Evolutionary conservation across 2,329 filamentous ascomycete genomes (phyloP).

Genomic region (Phialophora macrospora): DNA sequence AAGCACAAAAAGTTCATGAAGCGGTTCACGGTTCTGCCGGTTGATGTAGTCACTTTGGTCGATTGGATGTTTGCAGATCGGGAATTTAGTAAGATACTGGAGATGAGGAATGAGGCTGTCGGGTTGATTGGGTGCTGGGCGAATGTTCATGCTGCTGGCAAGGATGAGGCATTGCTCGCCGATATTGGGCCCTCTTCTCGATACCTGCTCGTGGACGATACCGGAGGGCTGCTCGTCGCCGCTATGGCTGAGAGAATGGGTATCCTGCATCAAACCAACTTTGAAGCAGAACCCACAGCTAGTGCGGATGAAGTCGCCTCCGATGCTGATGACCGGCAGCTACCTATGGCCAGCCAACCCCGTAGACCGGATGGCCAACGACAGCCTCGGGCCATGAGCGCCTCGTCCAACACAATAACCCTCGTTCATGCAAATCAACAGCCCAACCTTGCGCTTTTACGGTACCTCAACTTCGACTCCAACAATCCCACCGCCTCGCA

Average conservation of each 20-base stretch:
- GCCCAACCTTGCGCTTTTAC: slow-evolving; percentile 83
- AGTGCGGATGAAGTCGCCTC: slow-evolving; percentile 28
- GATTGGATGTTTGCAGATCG: slow-evolving; percentile 80
- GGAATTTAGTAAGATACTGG: slow-evolving; percentile 79
- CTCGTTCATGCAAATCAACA: slow-evolving; percentile 81
- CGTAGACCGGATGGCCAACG: slow-evolving; percentile 41
- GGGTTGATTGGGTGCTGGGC: slow-evolving; percentile 85
- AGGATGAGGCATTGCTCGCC: slow-evolving; percentile 39
- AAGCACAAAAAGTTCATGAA: slow-evolving; percentile 94
- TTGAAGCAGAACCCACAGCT: slow-evolving; percentile 27
- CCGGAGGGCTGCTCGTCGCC: slow-evolving; percentile 78
- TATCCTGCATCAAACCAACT: slow-evolving; percentile 64
- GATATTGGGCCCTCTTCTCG: slow-evolving; percentile 46
- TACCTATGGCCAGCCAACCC: slow-evolving; percentile 30
- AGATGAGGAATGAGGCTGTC: slow-evolving; percentile 82
- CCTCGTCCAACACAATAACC: slow-evolving; percentile 75
- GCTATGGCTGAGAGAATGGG: slow-evolving; percentile 89
- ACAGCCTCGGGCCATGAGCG: slow-evolving; percentile 51
- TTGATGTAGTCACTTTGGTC: slow-evolving; percentile 77
- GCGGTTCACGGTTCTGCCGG: slow-evolving; percentile 80
- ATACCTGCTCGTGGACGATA: slow-evolving; percentile 87
- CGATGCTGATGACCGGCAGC: slow-evolving; percentile 17
- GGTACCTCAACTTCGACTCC: slow-evolving; percentile 85
- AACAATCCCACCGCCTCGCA: slow-evolving; percentile 68
- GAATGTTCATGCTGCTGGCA: slow-evolving; percentile 74